Percentiles rank a stretch among this genome's conserved stretches.
These are phyloP conservation scores for Tulasnella sp. DNA, from an alignment of 768 basidiomycete genomes.

Conservation along the genomic window DNA sequence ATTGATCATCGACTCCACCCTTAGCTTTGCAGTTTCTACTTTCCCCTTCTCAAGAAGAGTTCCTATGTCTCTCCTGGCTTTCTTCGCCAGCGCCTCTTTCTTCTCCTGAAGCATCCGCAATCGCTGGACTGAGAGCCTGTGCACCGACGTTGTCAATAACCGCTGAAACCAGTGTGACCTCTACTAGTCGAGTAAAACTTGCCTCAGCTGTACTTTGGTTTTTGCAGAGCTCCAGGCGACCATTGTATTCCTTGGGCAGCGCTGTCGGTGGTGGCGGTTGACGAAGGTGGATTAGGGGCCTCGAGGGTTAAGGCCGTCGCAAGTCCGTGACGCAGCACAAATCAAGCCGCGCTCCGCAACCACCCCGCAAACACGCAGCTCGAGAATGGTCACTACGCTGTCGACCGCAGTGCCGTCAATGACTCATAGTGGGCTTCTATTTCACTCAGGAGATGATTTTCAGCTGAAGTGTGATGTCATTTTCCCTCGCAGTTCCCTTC, in stretches of 20 bases:
- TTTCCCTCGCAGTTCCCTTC: neutral
- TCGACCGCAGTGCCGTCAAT: neutral
- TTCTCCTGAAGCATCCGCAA: conserved; percentile 84
- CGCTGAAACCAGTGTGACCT: conserved; percentile 15
- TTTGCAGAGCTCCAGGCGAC: conserved; percentile 25
- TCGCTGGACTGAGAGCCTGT: conserved; percentile 78
- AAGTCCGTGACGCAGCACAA: neutral
- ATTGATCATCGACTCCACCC: conserved; percentile 81
- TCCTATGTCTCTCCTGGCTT: conserved; percentile 70
- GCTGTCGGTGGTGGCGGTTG: neutral
- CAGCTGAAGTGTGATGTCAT: neutral
- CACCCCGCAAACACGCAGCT: conserved; percentile 1
- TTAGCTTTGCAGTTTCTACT: conserved; percentile 75
- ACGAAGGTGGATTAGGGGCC: neutral
- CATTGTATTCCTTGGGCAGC: neutral
- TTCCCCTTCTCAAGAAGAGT: conserved; percentile 69
- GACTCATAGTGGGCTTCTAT: neutral
- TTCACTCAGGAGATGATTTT: neutral
- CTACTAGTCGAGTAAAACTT: conserved; percentile 20
- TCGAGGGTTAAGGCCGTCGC: neutral
- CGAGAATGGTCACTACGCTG: neutral
- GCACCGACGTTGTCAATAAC: conserved; percentile 9
- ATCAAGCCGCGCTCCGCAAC: neutral
- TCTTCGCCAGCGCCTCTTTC: conserved; percentile 77
- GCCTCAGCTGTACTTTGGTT: conserved; percentile 25